phyloP scores from a whole-genome alignment of 176 grass and related monocot species.

The Thinopyrum elongatum region DNA sequence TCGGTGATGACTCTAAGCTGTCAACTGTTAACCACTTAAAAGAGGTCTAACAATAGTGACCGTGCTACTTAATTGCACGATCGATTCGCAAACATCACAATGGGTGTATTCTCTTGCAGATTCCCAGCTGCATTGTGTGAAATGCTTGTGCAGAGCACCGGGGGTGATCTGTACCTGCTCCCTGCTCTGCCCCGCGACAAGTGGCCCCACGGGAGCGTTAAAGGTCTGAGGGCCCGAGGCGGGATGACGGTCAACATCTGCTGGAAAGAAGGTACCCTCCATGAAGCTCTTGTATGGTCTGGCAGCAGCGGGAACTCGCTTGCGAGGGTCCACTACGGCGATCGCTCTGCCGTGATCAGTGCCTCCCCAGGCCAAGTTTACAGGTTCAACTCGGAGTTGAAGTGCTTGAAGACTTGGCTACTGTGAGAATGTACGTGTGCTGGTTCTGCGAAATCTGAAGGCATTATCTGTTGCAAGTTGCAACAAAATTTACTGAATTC shows the following conservation, averaged over 20 bases:
- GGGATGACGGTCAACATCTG: slow-evolving; percentile 59
- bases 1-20: background rate
- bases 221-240: slow-evolving; percentile 81
- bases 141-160: slow-evolving; percentile 84
- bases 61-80: background rate
- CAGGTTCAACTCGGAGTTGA: slow-evolving; percentile 54
- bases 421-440: slow-evolving; percentile 8
- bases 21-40: background rate
- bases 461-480: too few relatives aligned
- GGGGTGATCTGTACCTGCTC: slow-evolving; percentile 65
- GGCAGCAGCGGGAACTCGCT: slow-evolving; percentile 36
- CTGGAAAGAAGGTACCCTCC: slow-evolving; percentile 81
- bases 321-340: slow-evolving; percentile 44
- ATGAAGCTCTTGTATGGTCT: slow-evolving; percentile 77
- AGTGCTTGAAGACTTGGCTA: slow-evolving; percentile 55
- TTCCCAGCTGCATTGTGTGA: slow-evolving; percentile 81
- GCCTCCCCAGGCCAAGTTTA: slow-evolving; percentile 47
- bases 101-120: slow-evolving; percentile 36
- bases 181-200: slow-evolving; percentile 67
- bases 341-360: slow-evolving; percentile 5
- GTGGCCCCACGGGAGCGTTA: slow-evolving; percentile 75
- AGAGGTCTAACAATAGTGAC: background rate
- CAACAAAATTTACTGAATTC: too few relatives aligned
- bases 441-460: background rate
- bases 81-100: background rate